A percentile compares a stretch with the other conserved stretches of the same genome.
These are phyloP conservation scores for Ustilago xerochloae DNA, from an alignment of 1,284 basidiomycete species.

Conservation along the genomic window DNA sequence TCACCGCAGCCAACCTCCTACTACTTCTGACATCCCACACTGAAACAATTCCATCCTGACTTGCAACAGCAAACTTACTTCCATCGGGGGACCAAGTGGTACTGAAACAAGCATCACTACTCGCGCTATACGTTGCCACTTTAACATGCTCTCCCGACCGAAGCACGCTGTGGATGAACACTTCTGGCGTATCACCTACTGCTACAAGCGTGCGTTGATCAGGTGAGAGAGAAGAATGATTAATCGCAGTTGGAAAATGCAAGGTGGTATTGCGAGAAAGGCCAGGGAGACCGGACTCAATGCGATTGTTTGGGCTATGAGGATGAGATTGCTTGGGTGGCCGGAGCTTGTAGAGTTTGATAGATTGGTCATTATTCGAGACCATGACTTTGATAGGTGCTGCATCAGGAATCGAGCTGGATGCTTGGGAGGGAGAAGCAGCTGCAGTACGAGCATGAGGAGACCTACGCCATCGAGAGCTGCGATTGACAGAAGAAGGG, in stretches of 20 bases:
- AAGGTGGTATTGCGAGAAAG: slow-evolving; percentile 68
- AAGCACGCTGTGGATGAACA: slow-evolving; percentile 71
- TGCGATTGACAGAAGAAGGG: slow-evolving; percentile 24
- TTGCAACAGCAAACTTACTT: slow-evolving; percentile 83
- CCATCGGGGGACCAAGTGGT: slow-evolving; percentile 84
- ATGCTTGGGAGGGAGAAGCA: not conserved
- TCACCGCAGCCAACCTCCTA: slow-evolving; percentile 54
- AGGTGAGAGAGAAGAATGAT: slow-evolving; percentile 74
- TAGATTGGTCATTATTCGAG: slow-evolving; percentile 82
- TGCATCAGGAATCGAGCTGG: not conserved
- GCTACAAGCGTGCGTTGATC: slow-evolving; percentile 84
- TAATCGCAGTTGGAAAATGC: slow-evolving; percentile 51
- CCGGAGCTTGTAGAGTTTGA: slow-evolving; percentile 73
- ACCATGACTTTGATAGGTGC: slow-evolving; percentile 72
- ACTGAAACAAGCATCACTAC: slow-evolving; percentile 77
- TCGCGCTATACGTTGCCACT: slow-evolving; percentile 53
- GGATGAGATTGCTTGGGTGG: slow-evolving; percentile 42
- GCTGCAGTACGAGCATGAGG: not conserved
- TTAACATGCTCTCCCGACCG: slow-evolving; percentile 44
- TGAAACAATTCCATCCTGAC: slow-evolving; percentile 83
- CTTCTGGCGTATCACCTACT: slow-evolving; percentile 84
- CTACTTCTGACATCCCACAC: slow-evolving; percentile 69
- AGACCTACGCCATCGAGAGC: slow-evolving; percentile 22
- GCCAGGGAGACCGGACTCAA: slow-evolving; percentile 72
- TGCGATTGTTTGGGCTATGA: slow-evolving; percentile 64